These are phyloP conservation scores for Suillus subaureus DNA, from an alignment of 768 basidiomycete species.

Conservation along the genomic window DNA sequence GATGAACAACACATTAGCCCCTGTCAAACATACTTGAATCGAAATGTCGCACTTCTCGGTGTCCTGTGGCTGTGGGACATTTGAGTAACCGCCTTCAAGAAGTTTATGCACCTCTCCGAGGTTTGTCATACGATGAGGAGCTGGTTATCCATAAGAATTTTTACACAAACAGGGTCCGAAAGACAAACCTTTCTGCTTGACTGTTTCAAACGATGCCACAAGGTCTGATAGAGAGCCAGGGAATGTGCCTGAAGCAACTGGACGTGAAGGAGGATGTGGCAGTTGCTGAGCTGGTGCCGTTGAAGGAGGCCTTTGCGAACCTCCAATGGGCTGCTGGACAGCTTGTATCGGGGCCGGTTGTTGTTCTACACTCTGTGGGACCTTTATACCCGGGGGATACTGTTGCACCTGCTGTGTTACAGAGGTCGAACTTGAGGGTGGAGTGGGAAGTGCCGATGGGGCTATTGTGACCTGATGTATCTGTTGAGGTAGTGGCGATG, in stretches of 20 bases:
- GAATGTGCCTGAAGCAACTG: conserved; percentile 52
- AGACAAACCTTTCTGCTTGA: conserved; percentile 91
- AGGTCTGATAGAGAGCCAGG: conserved; percentile 90
- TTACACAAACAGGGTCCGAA: not conserved
- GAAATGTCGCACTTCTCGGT: conserved; percentile 85
- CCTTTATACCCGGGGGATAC: conserved; percentile 73
- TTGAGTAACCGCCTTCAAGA: conserved; percentile 88
- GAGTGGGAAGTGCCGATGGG: conserved; percentile 13
- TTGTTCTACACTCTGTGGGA: conserved; percentile 47
- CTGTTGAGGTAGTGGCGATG: conserved; percentile 54
- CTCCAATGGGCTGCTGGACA: conserved; percentile 37
- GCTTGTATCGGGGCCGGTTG: conserved; percentile 23
- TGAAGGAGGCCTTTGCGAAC: conserved; percentile 57
- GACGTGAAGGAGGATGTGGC: conserved; percentile 38
- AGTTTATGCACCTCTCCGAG: conserved; percentile 90
- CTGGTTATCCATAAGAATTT: conserved; percentile 33
- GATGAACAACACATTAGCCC: conserved; percentile 12
- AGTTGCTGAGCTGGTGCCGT: conserved; percentile 46
- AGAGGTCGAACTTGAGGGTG: conserved; percentile 32
- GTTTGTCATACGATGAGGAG: conserved; percentile 84
- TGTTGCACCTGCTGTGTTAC: conserved; percentile 43
- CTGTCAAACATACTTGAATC: not conserved
- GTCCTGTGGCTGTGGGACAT: conserved; percentile 89
- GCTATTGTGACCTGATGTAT: conserved; percentile 35
- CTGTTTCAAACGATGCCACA: conserved; percentile 91